A percentile compares a stretch with the other conserved stretches of the same genome.
Evolutionary conservation across 257 asterid species (phyloP).

Genomic region (Cordia subcordata): DNA sequence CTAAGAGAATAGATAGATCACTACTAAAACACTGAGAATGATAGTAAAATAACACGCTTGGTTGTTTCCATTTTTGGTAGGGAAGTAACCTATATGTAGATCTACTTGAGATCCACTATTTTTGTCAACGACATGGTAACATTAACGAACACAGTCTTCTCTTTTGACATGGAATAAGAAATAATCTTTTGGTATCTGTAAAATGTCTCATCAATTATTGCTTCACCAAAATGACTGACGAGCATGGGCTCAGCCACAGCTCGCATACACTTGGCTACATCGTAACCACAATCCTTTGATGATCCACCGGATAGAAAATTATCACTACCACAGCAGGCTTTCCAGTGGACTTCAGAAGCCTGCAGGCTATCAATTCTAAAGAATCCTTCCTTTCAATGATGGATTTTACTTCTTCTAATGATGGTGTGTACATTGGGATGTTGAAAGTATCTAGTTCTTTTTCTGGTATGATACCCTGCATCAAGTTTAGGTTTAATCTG

Average conservation of each 20-base stretch:
- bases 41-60: too few species aligned
- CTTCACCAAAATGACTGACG: slow-evolving; percentile 45
- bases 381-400: slow-evolving; percentile 50
- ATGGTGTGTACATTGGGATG: slow-evolving; percentile 62
- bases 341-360: slow-evolving; percentile 43
- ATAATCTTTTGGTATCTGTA: slow-evolving; percentile 22
- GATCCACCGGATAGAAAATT: neutral
- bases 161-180: slow-evolving; percentile 20
- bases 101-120: too few species aligned
- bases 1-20: too few species aligned
- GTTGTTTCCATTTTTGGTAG: too few species aligned
- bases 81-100: too few species aligned
- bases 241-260: slow-evolving; percentile 63
- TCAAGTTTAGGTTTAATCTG: too few species aligned
- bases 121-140: slow-evolving; percentile 13
- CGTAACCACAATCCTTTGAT: slow-evolving; percentile 24
- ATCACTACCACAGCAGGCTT: slow-evolving; percentile 20
- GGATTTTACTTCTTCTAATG: slow-evolving; percentile 33
- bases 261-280: slow-evolving; percentile 52
- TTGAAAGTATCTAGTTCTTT: slow-evolving; percentile 46
- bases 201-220: slow-evolving; percentile 38
- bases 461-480: slow-evolving; percentile 46
- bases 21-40: too few species aligned
- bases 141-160: slow-evolving; percentile 15
- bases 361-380: slow-evolving; percentile 38